Conservation (phyloP, 2,329 filamentous ascomycete genomes). For the Lizonia empirigonia region DNA sequence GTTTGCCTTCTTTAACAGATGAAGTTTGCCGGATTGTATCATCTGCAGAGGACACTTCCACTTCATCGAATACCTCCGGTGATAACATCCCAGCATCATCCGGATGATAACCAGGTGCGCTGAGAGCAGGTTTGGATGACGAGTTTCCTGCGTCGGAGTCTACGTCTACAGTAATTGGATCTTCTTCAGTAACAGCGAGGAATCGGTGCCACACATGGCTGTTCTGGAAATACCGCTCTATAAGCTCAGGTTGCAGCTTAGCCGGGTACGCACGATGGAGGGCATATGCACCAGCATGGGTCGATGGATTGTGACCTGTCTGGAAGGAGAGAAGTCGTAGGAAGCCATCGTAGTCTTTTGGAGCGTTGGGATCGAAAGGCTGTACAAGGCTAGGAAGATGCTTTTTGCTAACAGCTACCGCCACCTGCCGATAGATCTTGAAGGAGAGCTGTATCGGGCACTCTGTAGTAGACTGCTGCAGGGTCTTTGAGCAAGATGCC, state of each 20-base stretch:
- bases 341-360: background rate
- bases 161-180: background rate
- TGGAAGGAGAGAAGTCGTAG: conserved; percentile 1
- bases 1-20: background rate
- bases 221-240: background rate
- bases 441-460: conserved; percentile 3
- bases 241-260: conserved; percentile 4
- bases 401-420: conserved; percentile 5
- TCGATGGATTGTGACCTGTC: conserved; percentile 3
- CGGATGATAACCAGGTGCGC: background rate
- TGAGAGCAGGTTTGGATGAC: background rate
- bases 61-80: background rate
- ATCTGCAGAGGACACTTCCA: background rate
- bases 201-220: background rate
- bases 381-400: conserved; percentile 1
- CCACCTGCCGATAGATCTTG: conserved; percentile 1
- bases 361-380: background rate
- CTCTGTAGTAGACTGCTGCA: conserved; percentile 1
- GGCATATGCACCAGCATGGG: conserved; percentile 2
- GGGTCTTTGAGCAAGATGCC: conserved; percentile 1
- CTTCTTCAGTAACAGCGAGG: background rate
- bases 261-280: conserved; percentile 1
- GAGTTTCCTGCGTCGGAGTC: background rate
- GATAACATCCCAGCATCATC: background rate
- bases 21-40: background rate